Percentiles rank a stretch among this genome's conserved stretches.
phyloP scores from a whole-genome alignment of 441 rosid species.

The Gossypium aridum region DNA sequence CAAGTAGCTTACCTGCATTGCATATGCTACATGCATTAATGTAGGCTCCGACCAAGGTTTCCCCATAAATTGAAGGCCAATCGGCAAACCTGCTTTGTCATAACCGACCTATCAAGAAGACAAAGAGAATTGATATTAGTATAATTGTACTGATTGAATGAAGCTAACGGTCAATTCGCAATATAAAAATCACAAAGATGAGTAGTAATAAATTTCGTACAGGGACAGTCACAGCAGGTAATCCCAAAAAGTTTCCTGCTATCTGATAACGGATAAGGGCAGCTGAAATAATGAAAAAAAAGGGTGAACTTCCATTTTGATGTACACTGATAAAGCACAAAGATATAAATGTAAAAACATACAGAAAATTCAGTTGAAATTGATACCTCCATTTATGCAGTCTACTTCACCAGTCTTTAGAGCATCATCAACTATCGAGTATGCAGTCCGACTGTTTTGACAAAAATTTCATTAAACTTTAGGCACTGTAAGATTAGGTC shows the following conservation, averaged over 20 bases:
- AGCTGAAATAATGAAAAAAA: constrained; percentile 34
- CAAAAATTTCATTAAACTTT: not conserved
- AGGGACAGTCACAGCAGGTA: constrained; percentile 46
- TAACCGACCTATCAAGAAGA: constrained; percentile 47
- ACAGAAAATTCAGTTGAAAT: not conserved
- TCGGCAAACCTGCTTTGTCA: constrained; percentile 56
- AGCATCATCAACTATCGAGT: constrained; percentile 40
- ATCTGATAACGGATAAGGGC: constrained; percentile 64
- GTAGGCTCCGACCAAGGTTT: constrained; percentile 76
- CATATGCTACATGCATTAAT: constrained; percentile 44
- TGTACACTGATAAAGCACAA: not conserved
- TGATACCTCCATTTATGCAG: constrained; percentile 67
- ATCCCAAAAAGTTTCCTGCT: constrained; percentile 71
- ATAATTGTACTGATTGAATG: not conserved
- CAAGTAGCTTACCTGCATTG: constrained; percentile 50
- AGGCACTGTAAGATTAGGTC: not conserved
- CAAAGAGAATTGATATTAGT: not conserved
- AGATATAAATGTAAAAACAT: not conserved
- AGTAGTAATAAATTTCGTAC: constrained; percentile 11
- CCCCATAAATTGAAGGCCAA: constrained; percentile 71
- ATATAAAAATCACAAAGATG: not conserved
- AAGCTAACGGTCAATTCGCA: not conserved
- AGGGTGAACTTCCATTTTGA: not conserved
- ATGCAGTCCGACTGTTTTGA: constrained; percentile 53
- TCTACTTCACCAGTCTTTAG: constrained; percentile 61